These are phyloP conservation scores for Botrytis cinerea DNA, from an alignment of 2,329 filamentous ascomycete genomes.

Conservation along the genomic window DNA sequence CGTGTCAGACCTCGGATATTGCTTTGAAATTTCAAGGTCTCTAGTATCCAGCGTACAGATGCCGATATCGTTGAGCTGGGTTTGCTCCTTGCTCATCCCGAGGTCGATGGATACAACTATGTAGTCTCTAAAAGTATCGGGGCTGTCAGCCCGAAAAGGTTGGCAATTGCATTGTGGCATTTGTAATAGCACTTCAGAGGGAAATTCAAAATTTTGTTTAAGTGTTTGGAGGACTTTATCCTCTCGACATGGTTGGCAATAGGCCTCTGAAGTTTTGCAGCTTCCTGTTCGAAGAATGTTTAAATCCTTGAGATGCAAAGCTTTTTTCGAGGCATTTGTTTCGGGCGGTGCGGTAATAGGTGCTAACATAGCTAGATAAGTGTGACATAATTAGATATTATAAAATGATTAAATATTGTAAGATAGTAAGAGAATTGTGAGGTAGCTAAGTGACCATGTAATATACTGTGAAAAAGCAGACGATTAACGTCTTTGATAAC, in stretches of 20 bases:
- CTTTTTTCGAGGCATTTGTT: too few relatives aligned
- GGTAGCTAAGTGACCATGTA: background rate
- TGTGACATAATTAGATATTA: background rate
- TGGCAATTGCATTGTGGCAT: background rate
- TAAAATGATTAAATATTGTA: too few relatives aligned
- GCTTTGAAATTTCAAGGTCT: background rate
- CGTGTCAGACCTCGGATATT: background rate
- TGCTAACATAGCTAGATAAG: background rate
- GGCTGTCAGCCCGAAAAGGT: background rate
- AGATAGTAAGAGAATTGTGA: background rate
- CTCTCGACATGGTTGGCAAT: background rate
- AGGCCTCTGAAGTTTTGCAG: fast-evolving
- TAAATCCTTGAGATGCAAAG: background rate
- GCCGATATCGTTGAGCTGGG: background rate
- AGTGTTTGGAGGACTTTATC: background rate
- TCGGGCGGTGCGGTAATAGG: too few relatives aligned
- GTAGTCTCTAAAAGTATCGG: background rate
- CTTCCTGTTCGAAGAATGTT: background rate
- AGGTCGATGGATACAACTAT: background rate
- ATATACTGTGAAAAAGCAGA: background rate
- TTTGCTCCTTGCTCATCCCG: background rate
- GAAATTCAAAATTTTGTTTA: background rate
- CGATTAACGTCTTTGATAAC: too few relatives aligned
- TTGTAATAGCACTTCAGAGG: background rate
- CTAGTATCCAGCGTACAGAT: background rate